phyloP scores from a whole-genome alignment of 257 asterid genomes.

The Solanum chmielewskii region DNA sequence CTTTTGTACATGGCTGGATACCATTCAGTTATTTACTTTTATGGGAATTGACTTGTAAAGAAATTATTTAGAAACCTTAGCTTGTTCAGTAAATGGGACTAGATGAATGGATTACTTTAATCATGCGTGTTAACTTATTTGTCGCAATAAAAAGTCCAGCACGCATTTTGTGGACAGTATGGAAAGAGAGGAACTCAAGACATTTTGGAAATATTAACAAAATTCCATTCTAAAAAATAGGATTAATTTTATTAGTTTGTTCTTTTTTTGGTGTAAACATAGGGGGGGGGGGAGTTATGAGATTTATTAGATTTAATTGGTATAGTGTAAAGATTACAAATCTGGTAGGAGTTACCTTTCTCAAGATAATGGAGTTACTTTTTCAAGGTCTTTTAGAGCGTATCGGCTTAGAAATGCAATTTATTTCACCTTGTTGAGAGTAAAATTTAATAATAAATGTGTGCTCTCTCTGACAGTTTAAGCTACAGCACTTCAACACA shows the following conservation, averaged over 20 bases:
- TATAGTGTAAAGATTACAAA: not conserved
- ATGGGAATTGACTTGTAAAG: not conserved
- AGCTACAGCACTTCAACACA: not conserved
- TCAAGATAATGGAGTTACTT: not conserved
- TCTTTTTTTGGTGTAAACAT: not conserved
- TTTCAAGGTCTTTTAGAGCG: not conserved
- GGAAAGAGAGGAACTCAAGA: not conserved
- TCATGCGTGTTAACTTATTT: not conserved
- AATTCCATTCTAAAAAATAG: no score
- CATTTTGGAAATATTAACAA: not conserved
- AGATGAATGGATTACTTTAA: not conserved
- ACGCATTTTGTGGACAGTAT: not conserved
- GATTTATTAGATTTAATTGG: not conserved
- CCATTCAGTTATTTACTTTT: not conserved
- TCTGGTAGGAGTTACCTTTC: not conserved
- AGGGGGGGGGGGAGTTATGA: no score
- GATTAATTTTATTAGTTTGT: no score
- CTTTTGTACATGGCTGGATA: not conserved
- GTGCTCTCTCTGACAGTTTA: not conserved
- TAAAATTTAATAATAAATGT: not conserved
- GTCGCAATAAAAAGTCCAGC: not conserved
- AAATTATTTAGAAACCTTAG: not conserved
- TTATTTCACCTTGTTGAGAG: not conserved
- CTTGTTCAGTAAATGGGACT: not conserved
- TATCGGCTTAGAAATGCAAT: not conserved